Conservation (phyloP, 306 rosid genomes). For the barrel medic (Medicago truncatula) region MtrunA17r5.0-ANR NC_053046.1:42656001-42656500, state of each 20-base stretch:
- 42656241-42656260: neutral
- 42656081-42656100: conserved; percentile 19
- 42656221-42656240: neutral
- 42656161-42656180: neutral
- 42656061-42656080: conserved; percentile 6
- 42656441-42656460: too few relatives aligned
- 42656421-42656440: too few relatives aligned
- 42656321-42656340: neutral
- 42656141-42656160: conserved; percentile 19
- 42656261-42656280: neutral
- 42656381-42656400: conserved; percentile 14
- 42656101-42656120: conserved; percentile 12
- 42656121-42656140: conserved; percentile 6
- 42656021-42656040: neutral
- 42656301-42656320: neutral
- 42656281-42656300: neutral
- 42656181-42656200: neutral
- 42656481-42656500: too few relatives aligned
- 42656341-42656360: neutral
- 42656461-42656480: too few relatives aligned
- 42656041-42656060: conserved; percentile 33
- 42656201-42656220: conserved; percentile 4
- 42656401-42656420: too few relatives aligned
- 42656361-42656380: conserved; percentile 1
- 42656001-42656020: neutral